Evolutionary conservation across 345 rosid species (phyloP).

Genomic region (Stellera chamaejasme): DNA sequence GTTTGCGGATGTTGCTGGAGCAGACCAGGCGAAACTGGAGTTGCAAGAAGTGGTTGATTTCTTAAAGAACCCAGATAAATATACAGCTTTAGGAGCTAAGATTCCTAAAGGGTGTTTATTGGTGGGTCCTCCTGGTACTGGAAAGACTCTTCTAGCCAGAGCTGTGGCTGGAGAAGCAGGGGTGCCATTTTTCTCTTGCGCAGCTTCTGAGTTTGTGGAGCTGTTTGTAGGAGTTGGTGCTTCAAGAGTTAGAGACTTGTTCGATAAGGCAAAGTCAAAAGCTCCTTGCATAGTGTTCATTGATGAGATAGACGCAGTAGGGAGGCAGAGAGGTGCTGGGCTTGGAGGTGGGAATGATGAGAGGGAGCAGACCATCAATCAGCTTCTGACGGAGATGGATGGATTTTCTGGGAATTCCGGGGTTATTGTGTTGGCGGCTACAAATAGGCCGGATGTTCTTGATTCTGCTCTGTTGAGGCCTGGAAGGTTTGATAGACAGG

Average conservation of each 20-base stretch:
- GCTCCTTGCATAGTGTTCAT: conserved; percentile 82
- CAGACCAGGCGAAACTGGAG: conserved; percentile 74
- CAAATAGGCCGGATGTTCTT: conserved; percentile 81
- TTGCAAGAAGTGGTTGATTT: conserved; percentile 80
- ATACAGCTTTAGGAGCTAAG: conserved; percentile 78
- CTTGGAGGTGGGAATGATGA: conserved; percentile 94
- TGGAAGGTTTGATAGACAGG: conserved; percentile 87
- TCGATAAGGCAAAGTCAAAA: conserved; percentile 74
- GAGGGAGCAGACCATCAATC: conserved; percentile 87
- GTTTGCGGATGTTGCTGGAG: conserved; percentile 75
- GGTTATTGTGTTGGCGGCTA: conserved; percentile 89
- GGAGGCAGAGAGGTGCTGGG: conserved; percentile 95
- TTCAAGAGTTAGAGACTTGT: conserved; percentile 81
- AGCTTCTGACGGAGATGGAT: conserved; percentile 88
- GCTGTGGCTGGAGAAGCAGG: conserved; percentile 94
- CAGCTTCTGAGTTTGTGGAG: conserved; percentile 80
- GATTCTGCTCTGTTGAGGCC: conserved; percentile 80
- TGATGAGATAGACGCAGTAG: conserved; percentile 92
- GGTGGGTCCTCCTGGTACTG: conserved; percentile 83
- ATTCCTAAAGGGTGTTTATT: conserved; percentile 77
- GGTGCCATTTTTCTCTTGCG: conserved; percentile 72
- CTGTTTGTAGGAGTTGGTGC: conserved; percentile 87
- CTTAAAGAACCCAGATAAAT: conserved; percentile 75
- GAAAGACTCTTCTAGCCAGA: conserved; percentile 76
- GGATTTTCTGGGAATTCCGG: conserved; percentile 85